A percentile compares a stretch with the other conserved stretches of the same genome.
Conservation (phyloP, 805 yeast genomes). For the Nakazawaea ishiwadae region DNA sequence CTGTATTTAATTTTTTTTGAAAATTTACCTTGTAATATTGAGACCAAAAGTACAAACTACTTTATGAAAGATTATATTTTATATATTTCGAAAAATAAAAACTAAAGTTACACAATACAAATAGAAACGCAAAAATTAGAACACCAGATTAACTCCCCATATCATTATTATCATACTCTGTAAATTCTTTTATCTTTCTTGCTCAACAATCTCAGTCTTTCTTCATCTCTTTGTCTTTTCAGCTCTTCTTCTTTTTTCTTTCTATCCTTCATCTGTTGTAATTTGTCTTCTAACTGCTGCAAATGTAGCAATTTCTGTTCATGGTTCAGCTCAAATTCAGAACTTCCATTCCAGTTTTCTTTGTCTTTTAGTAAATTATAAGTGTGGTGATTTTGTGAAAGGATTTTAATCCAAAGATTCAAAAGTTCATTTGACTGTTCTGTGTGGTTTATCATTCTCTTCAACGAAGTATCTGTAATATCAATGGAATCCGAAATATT, state of each 20-base stretch:
- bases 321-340: conserved; percentile 20
- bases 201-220: conserved; percentile 16
- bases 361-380: conserved; percentile 39
- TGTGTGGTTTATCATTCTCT: conserved; percentile 34
- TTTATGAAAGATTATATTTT: no score
- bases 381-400: conserved; percentile 58
- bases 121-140: not conserved
- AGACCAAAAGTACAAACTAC: no score
- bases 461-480: conserved; percentile 26
- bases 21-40: no score
- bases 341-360: conserved; percentile 32
- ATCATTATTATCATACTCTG: not conserved
- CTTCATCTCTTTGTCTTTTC: conserved; percentile 9
- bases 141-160: not conserved
- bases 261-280: conserved; percentile 13
- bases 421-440: conserved; percentile 44
- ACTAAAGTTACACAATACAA: not conserved
- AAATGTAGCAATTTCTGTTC: conserved; percentile 11
- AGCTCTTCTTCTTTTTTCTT: conserved; percentile 5
- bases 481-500: conserved; percentile 26
- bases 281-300: conserved; percentile 11
- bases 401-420: conserved; percentile 56
- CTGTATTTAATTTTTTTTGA: no score
- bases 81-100: no score
- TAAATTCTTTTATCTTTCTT: conserved; percentile 6